These are phyloP conservation scores for Diplodia corticola DNA, from an alignment of 2,329 filamentous ascomycete genomes.

Conservation along the genomic window DNA sequence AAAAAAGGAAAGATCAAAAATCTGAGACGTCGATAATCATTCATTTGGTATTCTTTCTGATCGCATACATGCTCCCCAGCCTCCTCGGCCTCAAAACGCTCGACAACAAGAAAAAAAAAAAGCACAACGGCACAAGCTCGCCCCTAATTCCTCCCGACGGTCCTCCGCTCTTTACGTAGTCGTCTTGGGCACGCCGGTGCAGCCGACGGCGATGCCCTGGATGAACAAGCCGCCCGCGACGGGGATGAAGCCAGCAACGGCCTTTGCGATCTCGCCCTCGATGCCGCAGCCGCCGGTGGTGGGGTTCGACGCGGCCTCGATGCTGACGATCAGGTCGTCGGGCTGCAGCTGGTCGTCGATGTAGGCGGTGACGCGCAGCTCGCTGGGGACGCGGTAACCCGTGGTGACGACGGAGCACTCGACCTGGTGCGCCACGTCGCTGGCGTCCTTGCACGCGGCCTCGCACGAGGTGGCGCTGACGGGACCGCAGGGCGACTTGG, in stretches of 20 bases:
- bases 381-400: not conserved
- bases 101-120: too few relatives aligned
- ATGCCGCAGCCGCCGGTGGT: not conserved
- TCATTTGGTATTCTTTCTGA: too few relatives aligned
- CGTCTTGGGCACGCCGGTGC: not conserved
- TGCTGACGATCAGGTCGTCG: not conserved
- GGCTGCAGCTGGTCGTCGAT: not conserved
- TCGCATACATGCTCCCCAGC: too few relatives aligned
- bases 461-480: not conserved
- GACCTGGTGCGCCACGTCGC: not conserved
- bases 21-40: too few relatives aligned
- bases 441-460: not conserved
- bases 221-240: not conserved
- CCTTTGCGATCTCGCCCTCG: not conserved
- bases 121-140: too few relatives aligned
- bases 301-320: not conserved
- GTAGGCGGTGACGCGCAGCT: not conserved
- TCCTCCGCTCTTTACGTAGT: not conserved
- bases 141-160: too few relatives aligned
- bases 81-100: too few relatives aligned
- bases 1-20: too few relatives aligned
- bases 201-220: not conserved
- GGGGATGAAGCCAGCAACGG: not conserved
- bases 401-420: not conserved
- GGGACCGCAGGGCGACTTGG: too few relatives aligned